phyloP scores from a whole-genome alignment of 768 basidiomycete species.

The Leccinum pellstonianum region DNA sequence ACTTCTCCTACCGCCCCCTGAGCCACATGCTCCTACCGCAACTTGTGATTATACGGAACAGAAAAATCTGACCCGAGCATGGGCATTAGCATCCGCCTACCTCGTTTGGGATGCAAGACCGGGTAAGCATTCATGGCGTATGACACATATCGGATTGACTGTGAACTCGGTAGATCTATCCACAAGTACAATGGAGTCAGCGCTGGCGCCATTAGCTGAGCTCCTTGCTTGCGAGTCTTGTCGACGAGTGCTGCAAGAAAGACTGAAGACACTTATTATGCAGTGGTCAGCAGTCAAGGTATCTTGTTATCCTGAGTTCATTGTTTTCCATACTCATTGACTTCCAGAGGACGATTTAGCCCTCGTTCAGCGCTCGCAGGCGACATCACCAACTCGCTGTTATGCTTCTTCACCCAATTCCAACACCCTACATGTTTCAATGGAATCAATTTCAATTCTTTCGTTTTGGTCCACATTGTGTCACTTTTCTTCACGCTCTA shows the following conservation, averaged over 20 bases:
- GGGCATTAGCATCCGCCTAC: constrained; percentile 81
- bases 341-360: constrained; percentile 56
- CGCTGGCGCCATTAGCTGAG: constrained; percentile 65
- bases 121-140: constrained; percentile 43
- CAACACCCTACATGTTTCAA: not conserved
- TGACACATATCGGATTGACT: constrained; percentile 4
- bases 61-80: constrained; percentile 76
- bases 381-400: not conserved
- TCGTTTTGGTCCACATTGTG: not conserved
- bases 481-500: constrained; percentile 1
- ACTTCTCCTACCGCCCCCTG: constrained; percentile 70
- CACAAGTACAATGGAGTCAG: constrained; percentile 67
- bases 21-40: constrained; percentile 68
- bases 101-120: constrained; percentile 82
- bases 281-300: constrained; percentile 85
- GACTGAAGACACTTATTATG: constrained; percentile 63
- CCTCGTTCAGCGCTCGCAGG: not conserved
- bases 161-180: constrained; percentile 57
- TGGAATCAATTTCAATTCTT: constrained; percentile 1
- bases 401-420: constrained; percentile 6
- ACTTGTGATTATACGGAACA: constrained; percentile 72
- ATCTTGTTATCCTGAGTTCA: not conserved
- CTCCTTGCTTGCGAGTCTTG: constrained; percentile 73
- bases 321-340: constrained; percentile 7
- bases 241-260: constrained; percentile 56